Conservation (phyloP, 768 basidiomycete species). For the Leccinum truebloodii region DNA sequence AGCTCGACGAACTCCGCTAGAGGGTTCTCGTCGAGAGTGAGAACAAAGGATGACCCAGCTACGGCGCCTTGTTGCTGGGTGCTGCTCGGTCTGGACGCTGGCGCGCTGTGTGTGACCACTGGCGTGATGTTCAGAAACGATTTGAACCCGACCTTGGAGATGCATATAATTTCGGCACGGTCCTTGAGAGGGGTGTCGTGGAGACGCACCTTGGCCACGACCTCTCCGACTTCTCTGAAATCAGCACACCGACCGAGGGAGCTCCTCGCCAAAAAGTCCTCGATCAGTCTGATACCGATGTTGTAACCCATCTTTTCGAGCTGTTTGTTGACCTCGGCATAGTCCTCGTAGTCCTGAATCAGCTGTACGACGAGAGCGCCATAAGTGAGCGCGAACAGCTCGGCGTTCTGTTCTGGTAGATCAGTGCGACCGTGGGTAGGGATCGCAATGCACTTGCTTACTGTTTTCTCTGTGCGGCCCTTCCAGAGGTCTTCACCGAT, state of each 20-base stretch:
- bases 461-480: constrained; percentile 90
- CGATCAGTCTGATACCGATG: constrained; percentile 93
- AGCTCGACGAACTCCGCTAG: constrained; percentile 96
- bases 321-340: constrained; percentile 91
- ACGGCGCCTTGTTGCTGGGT: constrained; percentile 41
- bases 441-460: constrained; percentile 41
- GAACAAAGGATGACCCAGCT: constrained; percentile 65
- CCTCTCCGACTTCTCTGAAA: constrained; percentile 94
- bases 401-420: constrained; percentile 74
- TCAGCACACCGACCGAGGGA: constrained; percentile 90
- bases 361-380: constrained; percentile 97
- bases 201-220: constrained; percentile 79
- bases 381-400: constrained; percentile 95
- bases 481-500: constrained; percentile 98
- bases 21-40: constrained; percentile 95
- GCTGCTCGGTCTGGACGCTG: constrained; percentile 51
- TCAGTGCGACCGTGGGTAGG: constrained; percentile 18
- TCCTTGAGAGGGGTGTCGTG: not conserved
- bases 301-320: constrained; percentile 99
- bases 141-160: constrained; percentile 89
- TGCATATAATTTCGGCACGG: not conserved
- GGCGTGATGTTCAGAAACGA: constrained; percentile 95
- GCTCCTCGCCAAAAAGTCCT: constrained; percentile 95
- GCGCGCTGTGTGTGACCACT: constrained; percentile 65
- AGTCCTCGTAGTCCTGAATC: constrained; percentile 99